phyloP scores from a whole-genome alignment of 2,329 filamentous ascomycete genomes.

The Diplodia mutila region DNA sequence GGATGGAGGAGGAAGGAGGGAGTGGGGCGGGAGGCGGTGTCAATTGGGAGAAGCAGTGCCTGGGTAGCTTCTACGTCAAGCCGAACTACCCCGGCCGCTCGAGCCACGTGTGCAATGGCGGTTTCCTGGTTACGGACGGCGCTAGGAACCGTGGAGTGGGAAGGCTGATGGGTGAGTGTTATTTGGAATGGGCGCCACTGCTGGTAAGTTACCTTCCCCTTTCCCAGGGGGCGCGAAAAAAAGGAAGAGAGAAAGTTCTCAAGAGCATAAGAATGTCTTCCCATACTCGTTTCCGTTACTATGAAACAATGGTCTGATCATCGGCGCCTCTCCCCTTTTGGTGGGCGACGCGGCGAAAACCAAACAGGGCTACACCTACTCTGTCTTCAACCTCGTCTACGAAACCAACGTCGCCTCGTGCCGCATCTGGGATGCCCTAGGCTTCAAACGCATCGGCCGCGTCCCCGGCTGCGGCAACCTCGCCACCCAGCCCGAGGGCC shows the following conservation, averaged over 20 bases:
- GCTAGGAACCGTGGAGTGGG: constrained; percentile 55
- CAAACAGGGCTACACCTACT: constrained; percentile 78
- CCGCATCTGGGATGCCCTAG: constrained; percentile 87
- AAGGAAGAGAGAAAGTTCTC: neutral
- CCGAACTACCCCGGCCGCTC: constrained; percentile 90
- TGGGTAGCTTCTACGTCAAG: constrained; percentile 93
- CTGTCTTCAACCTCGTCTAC: constrained; percentile 92
- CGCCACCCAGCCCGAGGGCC: constrained; percentile 50
- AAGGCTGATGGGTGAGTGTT: constrained; percentile 56
- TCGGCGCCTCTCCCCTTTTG: neutral
- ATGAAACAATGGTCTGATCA: constrained; percentile 2
- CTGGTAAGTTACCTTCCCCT: constrained; percentile 38
- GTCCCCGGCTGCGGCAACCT: constrained; percentile 62
- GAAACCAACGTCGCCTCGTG: constrained; percentile 91
- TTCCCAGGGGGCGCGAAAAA: neutral
- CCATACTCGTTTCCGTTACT: neutral
- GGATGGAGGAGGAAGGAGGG: constrained; percentile 46
- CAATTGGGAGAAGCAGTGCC: constrained; percentile 79
- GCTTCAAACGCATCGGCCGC: constrained; percentile 88
- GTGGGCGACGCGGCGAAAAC: neutral
- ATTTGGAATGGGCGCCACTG: constrained; percentile 58
- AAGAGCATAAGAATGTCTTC: neutral
- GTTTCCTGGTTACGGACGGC: constrained; percentile 54
- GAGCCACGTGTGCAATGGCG: constrained; percentile 81
- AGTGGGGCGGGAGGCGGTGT: constrained; percentile 30